These are phyloP conservation scores for Mycena capillaripes DNA, from an alignment of 768 basidiomycete genomes.

Conservation along the genomic window DNA sequence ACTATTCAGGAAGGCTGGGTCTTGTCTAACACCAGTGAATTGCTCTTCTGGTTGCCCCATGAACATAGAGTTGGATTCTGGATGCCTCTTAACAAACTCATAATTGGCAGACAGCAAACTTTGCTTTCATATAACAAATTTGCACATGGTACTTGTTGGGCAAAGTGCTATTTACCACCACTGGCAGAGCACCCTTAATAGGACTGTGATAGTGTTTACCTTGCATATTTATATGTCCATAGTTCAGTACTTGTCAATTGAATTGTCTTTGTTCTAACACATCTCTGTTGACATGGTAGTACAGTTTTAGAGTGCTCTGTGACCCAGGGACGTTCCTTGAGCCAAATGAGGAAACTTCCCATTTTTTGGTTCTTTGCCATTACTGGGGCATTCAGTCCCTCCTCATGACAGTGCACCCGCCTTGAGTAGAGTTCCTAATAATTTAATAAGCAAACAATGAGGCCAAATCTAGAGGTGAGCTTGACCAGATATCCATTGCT, in stretches of 20 bases:
- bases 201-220: no score
- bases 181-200: background rate
- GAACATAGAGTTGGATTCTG: background rate
- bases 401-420: background rate
- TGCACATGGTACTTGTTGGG: background rate
- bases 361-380: no score
- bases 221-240: no score
- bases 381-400: no score
- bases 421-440: background rate
- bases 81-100: conserved; percentile 1
- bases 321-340: background rate
- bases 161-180: conserved; percentile 3
- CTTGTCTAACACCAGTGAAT: conserved; percentile 3
- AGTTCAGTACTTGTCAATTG: no score
- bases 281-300: background rate
- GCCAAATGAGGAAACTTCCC: background rate
- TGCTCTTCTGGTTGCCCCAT: conserved; percentile 6
- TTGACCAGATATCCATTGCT: background rate
- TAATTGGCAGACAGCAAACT: conserved; percentile 8
- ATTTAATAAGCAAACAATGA: background rate
- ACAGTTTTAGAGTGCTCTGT: background rate
- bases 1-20: conserved; percentile 12
- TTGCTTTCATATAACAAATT: conserved; percentile 4
- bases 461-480: no score
- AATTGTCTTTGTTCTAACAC: background rate